Percentiles rank a stretch among this genome's conserved stretches.
Conservation (phyloP, 345 rosid species). For the Atalantia buxifolia region DNA sequence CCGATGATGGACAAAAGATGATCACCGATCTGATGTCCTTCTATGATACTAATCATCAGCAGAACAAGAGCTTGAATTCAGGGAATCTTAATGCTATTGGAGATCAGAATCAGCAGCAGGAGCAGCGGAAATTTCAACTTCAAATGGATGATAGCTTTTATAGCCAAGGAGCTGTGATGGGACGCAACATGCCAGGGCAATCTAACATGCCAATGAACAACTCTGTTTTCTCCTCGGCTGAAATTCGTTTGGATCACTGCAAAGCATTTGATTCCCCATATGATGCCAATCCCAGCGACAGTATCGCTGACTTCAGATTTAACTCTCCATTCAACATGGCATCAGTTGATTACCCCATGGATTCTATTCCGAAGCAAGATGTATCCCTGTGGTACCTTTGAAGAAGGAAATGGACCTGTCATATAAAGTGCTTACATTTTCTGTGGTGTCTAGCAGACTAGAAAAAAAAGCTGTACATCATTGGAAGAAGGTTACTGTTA, state of each 20-base stretch:
- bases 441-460: background rate
- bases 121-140: constrained; percentile 32
- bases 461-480: background rate
- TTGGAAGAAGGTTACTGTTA: background rate
- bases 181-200: constrained; percentile 22
- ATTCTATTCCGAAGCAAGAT: constrained; percentile 32
- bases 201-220: constrained; percentile 23
- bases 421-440: background rate
- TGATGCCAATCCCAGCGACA: constrained; percentile 13
- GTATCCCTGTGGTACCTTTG: constrained; percentile 28
- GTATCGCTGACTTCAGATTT: constrained; percentile 17
- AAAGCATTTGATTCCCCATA: constrained; percentile 36
- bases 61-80: constrained; percentile 21
- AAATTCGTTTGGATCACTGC: constrained; percentile 29
- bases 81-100: constrained; percentile 10
- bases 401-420: background rate
- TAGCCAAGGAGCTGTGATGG: constrained; percentile 27
- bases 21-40: constrained; percentile 50
- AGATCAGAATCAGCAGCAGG: constrained; percentile 11
- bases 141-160: constrained; percentile 27
- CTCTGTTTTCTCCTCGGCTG: constrained; percentile 21
- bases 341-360: constrained; percentile 21
- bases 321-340: constrained; percentile 37
- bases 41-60: constrained; percentile 45
- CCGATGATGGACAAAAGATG: constrained; percentile 51